Conservation (phyloP, 768 basidiomycete genomes). For the Naganishia friedmannii region DNA sequence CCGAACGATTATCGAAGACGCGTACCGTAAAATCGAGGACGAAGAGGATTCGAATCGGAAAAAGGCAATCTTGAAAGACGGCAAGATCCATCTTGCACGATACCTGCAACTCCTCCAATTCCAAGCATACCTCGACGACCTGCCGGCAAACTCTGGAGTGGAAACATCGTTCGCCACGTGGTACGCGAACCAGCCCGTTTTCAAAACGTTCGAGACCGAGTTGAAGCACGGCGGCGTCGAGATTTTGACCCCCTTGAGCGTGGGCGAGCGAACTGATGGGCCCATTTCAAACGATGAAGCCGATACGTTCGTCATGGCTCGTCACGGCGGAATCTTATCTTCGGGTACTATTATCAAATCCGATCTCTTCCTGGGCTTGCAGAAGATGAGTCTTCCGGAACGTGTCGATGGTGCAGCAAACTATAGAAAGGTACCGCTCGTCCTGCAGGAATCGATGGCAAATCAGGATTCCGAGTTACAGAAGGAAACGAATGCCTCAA, state of each 20-base stretch:
- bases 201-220: constrained; percentile 92
- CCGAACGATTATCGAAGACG: constrained; percentile 81
- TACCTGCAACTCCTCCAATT: constrained; percentile 85
- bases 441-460: constrained; percentile 25
- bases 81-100: constrained; percentile 73
- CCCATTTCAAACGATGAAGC: constrained; percentile 88
- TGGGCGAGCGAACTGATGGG: constrained; percentile 57
- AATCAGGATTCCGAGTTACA: constrained; percentile 27
- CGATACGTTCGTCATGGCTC: constrained; percentile 74
- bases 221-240: constrained; percentile 72
- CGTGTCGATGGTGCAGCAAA: constrained; percentile 93
- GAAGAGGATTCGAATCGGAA: constrained; percentile 69
- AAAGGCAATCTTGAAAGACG: constrained; percentile 67
- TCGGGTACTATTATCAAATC: constrained; percentile 68
- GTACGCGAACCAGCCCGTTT: constrained; percentile 81
- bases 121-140: constrained; percentile 82
- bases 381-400: constrained; percentile 94
- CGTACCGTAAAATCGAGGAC: constrained; percentile 72
- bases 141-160: constrained; percentile 67
- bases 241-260: constrained; percentile 75
- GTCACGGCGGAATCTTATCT: constrained; percentile 79
- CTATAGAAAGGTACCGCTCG: constrained; percentile 75
- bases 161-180: constrained; percentile 62
- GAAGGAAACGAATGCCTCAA: constrained; percentile 56
- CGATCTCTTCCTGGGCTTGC: constrained; percentile 58